These are phyloP conservation scores for Neofusicoccum ribis DNA, from an alignment of 2,329 filamentous ascomycete genomes.

Conservation along the genomic window DNA sequence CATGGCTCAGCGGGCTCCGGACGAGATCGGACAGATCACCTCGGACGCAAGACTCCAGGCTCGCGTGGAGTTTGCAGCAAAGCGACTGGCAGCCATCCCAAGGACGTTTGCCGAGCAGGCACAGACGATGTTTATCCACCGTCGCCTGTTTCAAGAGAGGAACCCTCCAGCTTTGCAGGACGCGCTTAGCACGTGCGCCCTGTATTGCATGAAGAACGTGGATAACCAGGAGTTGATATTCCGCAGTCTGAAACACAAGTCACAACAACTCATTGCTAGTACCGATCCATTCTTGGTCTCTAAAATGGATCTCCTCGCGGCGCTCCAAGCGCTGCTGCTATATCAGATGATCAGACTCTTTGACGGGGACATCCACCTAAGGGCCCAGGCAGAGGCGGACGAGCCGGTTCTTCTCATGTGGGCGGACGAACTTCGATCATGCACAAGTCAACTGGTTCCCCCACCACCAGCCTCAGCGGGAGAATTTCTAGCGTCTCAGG, in stretches of 20 bases:
- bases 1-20: not conserved
- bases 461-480: not conserved
- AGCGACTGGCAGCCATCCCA: slow-evolving; percentile 13
- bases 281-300: slow-evolving; percentile 16
- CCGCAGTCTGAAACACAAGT: slow-evolving; percentile 20
- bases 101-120: slow-evolving; percentile 24
- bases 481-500: slow-evolving; percentile 3
- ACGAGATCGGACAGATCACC: not conserved
- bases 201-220: slow-evolving; percentile 22
- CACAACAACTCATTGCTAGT: slow-evolving; percentile 20
- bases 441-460: not conserved
- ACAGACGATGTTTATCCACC: slow-evolving; percentile 25
- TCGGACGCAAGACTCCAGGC: slow-evolving; percentile 1
- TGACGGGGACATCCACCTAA: slow-evolving; percentile 28
- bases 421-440: slow-evolving; percentile 24
- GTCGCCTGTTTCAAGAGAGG: slow-evolving; percentile 19
- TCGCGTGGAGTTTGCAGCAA: slow-evolving; percentile 19
- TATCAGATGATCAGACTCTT: slow-evolving; percentile 33
- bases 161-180: slow-evolving; percentile 22
- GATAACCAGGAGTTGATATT: slow-evolving; percentile 22
- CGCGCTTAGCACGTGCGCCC: slow-evolving; percentile 23
- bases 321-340: slow-evolving; percentile 28
- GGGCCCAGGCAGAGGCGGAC: slow-evolving; percentile 27
- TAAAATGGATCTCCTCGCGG: slow-evolving; percentile 21
- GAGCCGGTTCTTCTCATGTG: slow-evolving; percentile 26